Conservation (phyloP, 2,329 filamentous ascomycete species). For the Colletotrichum sp. region DNA sequence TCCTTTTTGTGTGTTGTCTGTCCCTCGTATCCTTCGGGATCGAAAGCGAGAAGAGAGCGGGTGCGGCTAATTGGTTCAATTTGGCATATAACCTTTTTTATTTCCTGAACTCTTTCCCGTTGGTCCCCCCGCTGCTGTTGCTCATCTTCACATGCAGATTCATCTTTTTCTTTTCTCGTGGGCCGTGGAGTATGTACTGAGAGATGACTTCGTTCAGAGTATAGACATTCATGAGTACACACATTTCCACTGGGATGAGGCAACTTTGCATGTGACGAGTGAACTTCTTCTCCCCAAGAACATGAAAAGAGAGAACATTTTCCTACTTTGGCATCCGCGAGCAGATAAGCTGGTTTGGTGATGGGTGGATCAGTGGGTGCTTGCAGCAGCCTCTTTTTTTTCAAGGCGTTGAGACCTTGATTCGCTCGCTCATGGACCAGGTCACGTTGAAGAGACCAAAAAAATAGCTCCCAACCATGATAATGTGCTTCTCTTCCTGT, state of each 20-base stretch:
- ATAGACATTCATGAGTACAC: background rate
- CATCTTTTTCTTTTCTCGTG: background rate
- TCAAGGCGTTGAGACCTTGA: background rate
- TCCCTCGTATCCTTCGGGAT: background rate
- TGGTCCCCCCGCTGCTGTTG: background rate
- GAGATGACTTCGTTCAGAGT: background rate
- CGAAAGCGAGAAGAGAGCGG: background rate
- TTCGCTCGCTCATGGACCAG: background rate
- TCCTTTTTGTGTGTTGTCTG: background rate
- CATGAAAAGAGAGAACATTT: background rate
- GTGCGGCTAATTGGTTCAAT: background rate
- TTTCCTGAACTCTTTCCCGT: background rate
- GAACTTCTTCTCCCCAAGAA: background rate
- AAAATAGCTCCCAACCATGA: background rate
- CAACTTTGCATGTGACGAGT: background rate
- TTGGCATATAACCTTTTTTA: slow-evolving; percentile 3
- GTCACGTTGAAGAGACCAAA: background rate
- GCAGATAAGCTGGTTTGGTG: background rate
- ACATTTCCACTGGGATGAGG: background rate
- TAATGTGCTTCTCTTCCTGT: background rate
- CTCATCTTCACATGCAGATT: background rate
- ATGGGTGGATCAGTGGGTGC: background rate
- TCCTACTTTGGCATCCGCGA: background rate
- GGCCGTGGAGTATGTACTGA: background rate
- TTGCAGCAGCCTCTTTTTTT: background rate